Percentiles rank a stretch among this genome's conserved stretches.
Evolutionary conservation across 495 filamentous ascomycete genomes (phyloP).

Genomic region (Talaromyces proteolyticus): DNA sequence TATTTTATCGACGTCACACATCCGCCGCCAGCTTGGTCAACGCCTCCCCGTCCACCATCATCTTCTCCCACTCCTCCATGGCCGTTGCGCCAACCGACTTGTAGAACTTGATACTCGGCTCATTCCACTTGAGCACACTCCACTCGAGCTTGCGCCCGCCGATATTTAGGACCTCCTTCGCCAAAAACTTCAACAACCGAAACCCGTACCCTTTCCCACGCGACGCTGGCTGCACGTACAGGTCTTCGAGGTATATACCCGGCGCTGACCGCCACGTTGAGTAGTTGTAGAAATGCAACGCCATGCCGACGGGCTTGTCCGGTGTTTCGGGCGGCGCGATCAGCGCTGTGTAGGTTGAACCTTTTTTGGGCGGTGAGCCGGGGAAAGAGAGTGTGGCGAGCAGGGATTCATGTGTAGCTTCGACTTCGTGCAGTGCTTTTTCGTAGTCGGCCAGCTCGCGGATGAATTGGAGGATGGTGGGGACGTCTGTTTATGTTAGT

Average conservation of each 20-base stretch:
- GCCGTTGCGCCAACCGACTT: conserved; percentile 66
- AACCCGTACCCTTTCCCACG: conserved; percentile 76
- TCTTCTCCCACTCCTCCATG: conserved; percentile 85
- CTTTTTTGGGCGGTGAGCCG: conserved; percentile 28
- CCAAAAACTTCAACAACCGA: conserved; percentile 66
- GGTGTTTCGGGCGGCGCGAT: conserved; percentile 25
- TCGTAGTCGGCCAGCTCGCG: conserved; percentile 87
- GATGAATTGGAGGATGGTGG: conserved; percentile 75
- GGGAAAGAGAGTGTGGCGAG: conserved; percentile 74
- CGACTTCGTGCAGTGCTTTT: conserved; percentile 59
- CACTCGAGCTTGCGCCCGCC: conserved; percentile 79
- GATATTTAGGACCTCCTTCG: conserved; percentile 61
- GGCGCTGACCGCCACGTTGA: conserved; percentile 81
- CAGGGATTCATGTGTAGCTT: conserved; percentile 72
- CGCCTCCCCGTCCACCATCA: conserved; percentile 77
- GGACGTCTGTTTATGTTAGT: conserved; percentile 59
- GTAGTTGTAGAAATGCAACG: conserved; percentile 68
- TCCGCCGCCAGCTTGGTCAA: conserved; percentile 52
- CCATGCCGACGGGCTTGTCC: conserved; percentile 47
- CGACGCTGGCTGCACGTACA: conserved; percentile 70
- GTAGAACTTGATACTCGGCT: conserved; percentile 86
- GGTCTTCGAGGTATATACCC: conserved; percentile 91
- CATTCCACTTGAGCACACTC: conserved; percentile 89
- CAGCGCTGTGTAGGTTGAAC: conserved; percentile 38
- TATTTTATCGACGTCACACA: background rate